Conservation (phyloP, 345 rosid genomes). For the Acer yangbiense region DNA sequence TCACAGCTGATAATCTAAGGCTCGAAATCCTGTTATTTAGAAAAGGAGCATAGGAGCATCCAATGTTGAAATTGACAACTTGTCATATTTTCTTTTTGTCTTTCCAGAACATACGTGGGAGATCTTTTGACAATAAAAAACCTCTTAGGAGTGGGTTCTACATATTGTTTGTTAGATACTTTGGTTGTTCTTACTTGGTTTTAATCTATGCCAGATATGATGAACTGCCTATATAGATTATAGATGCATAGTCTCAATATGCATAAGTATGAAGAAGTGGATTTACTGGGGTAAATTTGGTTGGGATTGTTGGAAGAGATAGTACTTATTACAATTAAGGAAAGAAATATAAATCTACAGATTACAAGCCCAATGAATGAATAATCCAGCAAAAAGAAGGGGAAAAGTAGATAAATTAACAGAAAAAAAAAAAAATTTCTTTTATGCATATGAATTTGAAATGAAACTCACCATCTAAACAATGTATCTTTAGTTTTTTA, state of each 20-base stretch:
- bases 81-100: too few relatives aligned
- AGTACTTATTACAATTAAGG: not conserved
- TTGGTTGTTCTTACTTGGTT: not conserved
- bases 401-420: not conserved
- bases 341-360: not conserved
- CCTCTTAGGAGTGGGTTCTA: not conserved
- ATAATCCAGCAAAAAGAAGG: not conserved
- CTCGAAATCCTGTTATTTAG: too few relatives aligned
- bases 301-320: not conserved
- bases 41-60: too few relatives aligned
- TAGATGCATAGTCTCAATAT: not conserved
- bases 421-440: not conserved
- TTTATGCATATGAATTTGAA: not conserved
- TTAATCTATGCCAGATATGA: not conserved
- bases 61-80: too few relatives aligned
- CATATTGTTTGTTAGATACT: not conserved
- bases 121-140: not conserved
- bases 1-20: too few relatives aligned
- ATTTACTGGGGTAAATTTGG: not conserved
- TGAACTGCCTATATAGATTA: not conserved
- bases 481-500: not conserved
- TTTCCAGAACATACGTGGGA: too few relatives aligned
- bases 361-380: not conserved
- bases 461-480: not conserved
- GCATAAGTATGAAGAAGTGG: not conserved